Evolutionary conservation across 2,329 filamentous ascomycete species (phyloP).

Genomic region (Proliferodiscus dingleyae): DNA sequence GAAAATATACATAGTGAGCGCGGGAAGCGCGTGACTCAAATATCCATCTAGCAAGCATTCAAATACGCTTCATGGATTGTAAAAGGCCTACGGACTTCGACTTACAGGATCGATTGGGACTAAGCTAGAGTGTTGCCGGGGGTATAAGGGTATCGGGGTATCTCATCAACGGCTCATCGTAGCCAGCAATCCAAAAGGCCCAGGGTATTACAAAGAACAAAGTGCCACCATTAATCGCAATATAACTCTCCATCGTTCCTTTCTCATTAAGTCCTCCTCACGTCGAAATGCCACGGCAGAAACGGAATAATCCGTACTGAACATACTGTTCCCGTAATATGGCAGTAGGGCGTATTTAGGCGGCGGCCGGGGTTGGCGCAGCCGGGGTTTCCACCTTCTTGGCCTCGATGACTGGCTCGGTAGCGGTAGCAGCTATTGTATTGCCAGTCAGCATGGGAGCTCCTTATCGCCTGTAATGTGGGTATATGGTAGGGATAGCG

Average conservation of each 20-base stretch:
- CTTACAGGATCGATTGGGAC: neutral
- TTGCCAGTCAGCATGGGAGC: conserved; percentile 1
- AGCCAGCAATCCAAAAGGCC: neutral
- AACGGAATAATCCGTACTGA: neutral
- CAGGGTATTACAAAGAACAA: neutral
- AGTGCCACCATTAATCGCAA: neutral
- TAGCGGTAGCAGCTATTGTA: conserved; percentile 7
- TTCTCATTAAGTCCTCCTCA: neutral
- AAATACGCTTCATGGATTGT: too few relatives aligned
- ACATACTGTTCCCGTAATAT: neutral
- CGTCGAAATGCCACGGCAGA: neutral
- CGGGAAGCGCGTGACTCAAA: too few relatives aligned
- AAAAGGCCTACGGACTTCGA: too few relatives aligned
- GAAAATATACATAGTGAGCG: too few relatives aligned
- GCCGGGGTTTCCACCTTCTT: conserved; percentile 15
- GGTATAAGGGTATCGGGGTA: neutral
- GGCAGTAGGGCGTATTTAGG: neutral
- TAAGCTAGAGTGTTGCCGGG: neutral
- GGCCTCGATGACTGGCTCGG: conserved; percentile 12
- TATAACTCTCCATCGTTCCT: neutral
- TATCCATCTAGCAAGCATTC: too few relatives aligned
- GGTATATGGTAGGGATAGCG: neutral
- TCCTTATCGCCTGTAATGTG: conserved; percentile 1
- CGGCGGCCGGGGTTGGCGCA: conserved; percentile 10
- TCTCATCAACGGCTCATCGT: neutral